These are phyloP conservation scores for Serendipita vermifera DNA, from an alignment of 768 basidiomycete genomes.

Conservation along the genomic window DNA sequence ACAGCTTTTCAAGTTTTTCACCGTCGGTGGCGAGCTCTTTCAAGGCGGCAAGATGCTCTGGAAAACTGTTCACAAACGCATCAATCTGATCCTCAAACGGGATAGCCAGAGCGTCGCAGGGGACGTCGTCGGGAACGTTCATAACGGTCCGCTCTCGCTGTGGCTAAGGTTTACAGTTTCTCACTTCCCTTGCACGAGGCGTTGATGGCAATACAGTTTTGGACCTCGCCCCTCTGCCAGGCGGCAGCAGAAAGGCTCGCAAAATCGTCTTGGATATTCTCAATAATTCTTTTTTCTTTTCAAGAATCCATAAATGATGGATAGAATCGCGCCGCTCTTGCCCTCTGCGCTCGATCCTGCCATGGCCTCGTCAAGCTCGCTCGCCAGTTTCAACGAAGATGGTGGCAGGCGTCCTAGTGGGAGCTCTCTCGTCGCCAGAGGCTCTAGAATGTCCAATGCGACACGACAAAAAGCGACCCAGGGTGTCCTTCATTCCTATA, in stretches of 20 bases:
- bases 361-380: conserved; percentile 1
- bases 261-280: not conserved
- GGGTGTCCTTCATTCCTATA: conserved; percentile 1
- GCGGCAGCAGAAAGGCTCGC: not conserved
- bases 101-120: not conserved
- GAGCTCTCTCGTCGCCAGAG: conserved; percentile 5
- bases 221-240: no score
- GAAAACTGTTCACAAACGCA: not conserved
- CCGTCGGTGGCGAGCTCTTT: not conserved
- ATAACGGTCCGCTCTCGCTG: not conserved
- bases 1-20: conserved; percentile 42
- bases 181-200: no score
- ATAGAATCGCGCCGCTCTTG: not conserved
- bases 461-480: conserved; percentile 5
- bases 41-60: not conserved
- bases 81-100: not conserved
- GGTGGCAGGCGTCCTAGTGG: conserved; percentile 3
- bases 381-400: not conserved
- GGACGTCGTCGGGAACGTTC: not conserved
- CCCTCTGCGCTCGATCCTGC: not conserved
- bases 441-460: not conserved
- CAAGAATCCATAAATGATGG: conserved; percentile 9
- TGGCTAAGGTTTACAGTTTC: conserved; percentile 8
- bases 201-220: no score
- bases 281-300: not conserved